A percentile compares a stretch with the other conserved stretches of the same genome.
phyloP scores from a whole-genome alignment of 106 monocot species.

The Agapanthus africanus region DNA sequence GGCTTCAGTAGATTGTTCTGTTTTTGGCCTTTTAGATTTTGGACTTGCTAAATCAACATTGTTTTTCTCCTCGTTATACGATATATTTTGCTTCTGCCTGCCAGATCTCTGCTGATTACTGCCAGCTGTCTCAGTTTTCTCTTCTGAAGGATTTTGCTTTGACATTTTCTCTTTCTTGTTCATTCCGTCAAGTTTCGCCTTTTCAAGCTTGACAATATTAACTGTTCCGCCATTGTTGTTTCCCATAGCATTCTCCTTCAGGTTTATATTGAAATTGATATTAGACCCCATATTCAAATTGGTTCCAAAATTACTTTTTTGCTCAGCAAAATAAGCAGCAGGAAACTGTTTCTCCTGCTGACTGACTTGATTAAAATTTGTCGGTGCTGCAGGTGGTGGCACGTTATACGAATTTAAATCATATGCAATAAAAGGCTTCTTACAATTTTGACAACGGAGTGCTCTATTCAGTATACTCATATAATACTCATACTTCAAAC shows the following conservation, averaged over 20 bases:
- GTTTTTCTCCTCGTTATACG: constrained; percentile 27
- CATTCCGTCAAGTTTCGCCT: constrained; percentile 14
- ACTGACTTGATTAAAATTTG: constrained; percentile 1
- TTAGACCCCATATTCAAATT: not conserved
- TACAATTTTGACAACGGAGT: constrained; percentile 36
- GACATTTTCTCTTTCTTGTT: constrained; percentile 6
- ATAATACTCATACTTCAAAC: constrained; percentile 30
- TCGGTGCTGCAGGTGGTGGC: constrained; percentile 5
- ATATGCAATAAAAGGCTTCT: constrained; percentile 31
- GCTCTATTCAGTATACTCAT: constrained; percentile 23
- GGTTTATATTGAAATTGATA: constrained; percentile 9
- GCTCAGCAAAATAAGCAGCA: constrained; percentile 2
- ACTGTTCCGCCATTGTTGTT: constrained; percentile 19
- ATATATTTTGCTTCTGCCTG: constrained; percentile 26
- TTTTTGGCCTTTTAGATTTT: constrained; percentile 22
- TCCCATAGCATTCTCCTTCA: constrained; percentile 1
- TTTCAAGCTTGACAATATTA: constrained; percentile 24
- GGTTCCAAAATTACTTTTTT: constrained; percentile 13
- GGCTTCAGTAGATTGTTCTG: not conserved
- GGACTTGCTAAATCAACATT: constrained; percentile 23
- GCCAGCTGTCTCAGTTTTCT: constrained; percentile 7
- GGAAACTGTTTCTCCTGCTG: constrained; percentile 9
- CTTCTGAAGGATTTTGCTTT: too few relatives aligned
- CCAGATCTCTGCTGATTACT: constrained; percentile 31
- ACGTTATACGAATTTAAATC: constrained; percentile 17